A percentile compares a stretch with the other conserved stretches of the same genome.
phyloP scores from a whole-genome alignment of 2,329 filamentous ascomycete species.

The Fusarium coicis region DNA sequence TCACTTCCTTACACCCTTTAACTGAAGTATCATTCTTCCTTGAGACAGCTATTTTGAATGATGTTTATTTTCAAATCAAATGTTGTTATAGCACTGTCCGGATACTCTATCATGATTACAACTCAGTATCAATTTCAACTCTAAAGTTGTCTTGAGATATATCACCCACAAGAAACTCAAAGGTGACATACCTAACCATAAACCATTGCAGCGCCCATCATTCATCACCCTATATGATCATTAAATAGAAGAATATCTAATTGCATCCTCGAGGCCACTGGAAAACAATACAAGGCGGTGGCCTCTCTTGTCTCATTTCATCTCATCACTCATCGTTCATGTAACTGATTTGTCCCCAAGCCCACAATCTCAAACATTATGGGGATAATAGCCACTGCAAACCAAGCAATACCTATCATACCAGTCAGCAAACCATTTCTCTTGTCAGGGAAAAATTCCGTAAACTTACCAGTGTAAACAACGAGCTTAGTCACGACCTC shows the following conservation, averaged over 20 bases:
- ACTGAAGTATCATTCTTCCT: background rate
- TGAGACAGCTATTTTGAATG: no score
- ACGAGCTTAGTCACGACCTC: slow-evolving; percentile 97
- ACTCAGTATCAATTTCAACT: slow-evolving; percentile 13
- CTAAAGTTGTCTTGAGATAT: slow-evolving; percentile 17
- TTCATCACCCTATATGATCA: slow-evolving; percentile 39
- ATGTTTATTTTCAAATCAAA: background rate
- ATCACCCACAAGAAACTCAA: slow-evolving; percentile 4
- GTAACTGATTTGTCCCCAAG: slow-evolving; percentile 56
- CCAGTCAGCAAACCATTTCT: slow-evolving; percentile 1
- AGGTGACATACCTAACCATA: slow-evolving; percentile 5
- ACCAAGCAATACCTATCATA: slow-evolving; percentile 78
- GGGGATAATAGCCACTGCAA: slow-evolving; percentile 81
- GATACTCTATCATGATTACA: background rate
- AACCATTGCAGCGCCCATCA: slow-evolving; percentile 33
- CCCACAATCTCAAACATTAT: slow-evolving; percentile 74
- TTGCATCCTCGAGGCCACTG: slow-evolving; percentile 14
- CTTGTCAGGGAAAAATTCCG: background rate
- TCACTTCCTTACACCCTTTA: background rate
- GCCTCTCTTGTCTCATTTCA: slow-evolving; percentile 15
- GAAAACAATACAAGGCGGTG: slow-evolving; percentile 9
- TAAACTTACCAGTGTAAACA: slow-evolving; percentile 81
- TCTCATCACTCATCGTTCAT: slow-evolving; percentile 36
- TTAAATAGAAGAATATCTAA: slow-evolving; percentile 36
- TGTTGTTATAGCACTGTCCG: no score